Base-by-base conservation (phyloP, 805 yeast genomes). In the Kodamaea restingae region DNA sequence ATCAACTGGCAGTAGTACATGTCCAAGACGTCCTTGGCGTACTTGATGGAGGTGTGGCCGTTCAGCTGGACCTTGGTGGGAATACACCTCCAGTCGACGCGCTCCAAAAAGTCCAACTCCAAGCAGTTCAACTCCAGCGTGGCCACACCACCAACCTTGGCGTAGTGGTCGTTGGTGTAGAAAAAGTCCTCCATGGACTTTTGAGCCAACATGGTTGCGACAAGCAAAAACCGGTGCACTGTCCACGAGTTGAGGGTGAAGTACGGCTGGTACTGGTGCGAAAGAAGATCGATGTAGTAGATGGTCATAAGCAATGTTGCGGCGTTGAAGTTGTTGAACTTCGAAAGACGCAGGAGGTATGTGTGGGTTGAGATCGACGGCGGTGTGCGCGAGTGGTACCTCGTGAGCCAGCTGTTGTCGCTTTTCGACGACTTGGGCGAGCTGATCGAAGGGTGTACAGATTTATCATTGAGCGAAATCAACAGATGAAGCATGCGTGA, bases 141-240 rank as follows among this genome's bases (percentile, higher is more conserved):
- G 31, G 87, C 87, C 4, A 88, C 84, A 44, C 98, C 98, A 3
- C 98, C 98, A 14, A 93, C 97, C 56, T 84, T 85, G 9, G 98
- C 95, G 54, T 93, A 91, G 60, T 93, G 96, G 32, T 82, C 75
- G 60, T 90, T 91, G 11, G 96, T 88, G 62, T 93, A 90, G 61
- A 93, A 91, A 18, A 90, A 83, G 63, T 91, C 98, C 60, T 96
- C 88, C 47, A 88, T 71, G 1, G 95, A 91, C 58, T 91, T 91
- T 47, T 91, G 81, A 0, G 93, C 95, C 2, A 91, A 78, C 43
- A 95, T 85, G 0, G 96, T 88, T 1, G 96, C 93, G 0, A 96
- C 90, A 29, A 91, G 70, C 38, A 91, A 62, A 53, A 88, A 93
- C 42, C 98, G 73, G 58, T 91, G 98, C 3, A 91, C 96, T 0